These are phyloP conservation scores for Epipyxis sp. DNA, from an alignment of 108 stramenopile species.

Conservation along the genomic window DNA sequence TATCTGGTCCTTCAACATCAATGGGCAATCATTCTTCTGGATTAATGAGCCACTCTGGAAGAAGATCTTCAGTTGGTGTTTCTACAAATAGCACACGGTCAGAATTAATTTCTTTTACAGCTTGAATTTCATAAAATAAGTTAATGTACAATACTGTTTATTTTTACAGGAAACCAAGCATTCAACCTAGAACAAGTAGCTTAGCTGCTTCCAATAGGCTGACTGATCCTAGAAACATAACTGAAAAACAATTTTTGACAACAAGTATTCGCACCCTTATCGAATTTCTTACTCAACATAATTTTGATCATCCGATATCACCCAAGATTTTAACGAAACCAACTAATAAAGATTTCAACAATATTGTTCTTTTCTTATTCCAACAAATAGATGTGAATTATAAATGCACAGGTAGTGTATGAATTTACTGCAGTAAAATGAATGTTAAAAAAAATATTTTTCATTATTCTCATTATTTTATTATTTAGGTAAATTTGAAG, in stretches of 20 bases:
- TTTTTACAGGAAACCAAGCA: not conserved
- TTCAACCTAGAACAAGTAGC: not conserved
- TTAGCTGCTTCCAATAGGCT: not conserved
- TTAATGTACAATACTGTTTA: too few relatives aligned
- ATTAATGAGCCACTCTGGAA: too few relatives aligned
- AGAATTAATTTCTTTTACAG: too few relatives aligned
- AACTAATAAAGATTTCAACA: constrained; percentile 85
- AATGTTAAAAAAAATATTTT: too few relatives aligned
- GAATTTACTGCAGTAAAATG: not conserved
- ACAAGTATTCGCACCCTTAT: constrained; percentile 66
- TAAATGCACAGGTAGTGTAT: not conserved
- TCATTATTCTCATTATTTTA: too few relatives aligned
- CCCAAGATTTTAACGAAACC: constrained; percentile 73
- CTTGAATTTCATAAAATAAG: too few relatives aligned
- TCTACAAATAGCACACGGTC: too few relatives aligned
- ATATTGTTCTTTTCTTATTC: constrained; percentile 89
- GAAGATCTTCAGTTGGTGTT: too few relatives aligned
- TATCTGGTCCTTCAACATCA: too few relatives aligned
- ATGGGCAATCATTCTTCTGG: too few relatives aligned
- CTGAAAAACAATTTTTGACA: constrained; percentile 69
- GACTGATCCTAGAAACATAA: constrained; percentile 54
- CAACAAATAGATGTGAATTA: constrained; percentile 68
- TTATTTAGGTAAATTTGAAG: constrained; percentile 93
- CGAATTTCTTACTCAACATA: constrained; percentile 63
- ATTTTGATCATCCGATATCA: constrained; percentile 70